These are phyloP conservation scores for Imleria badia DNA, from an alignment of 768 basidiomycete genomes.

Conservation along the genomic window DNA sequence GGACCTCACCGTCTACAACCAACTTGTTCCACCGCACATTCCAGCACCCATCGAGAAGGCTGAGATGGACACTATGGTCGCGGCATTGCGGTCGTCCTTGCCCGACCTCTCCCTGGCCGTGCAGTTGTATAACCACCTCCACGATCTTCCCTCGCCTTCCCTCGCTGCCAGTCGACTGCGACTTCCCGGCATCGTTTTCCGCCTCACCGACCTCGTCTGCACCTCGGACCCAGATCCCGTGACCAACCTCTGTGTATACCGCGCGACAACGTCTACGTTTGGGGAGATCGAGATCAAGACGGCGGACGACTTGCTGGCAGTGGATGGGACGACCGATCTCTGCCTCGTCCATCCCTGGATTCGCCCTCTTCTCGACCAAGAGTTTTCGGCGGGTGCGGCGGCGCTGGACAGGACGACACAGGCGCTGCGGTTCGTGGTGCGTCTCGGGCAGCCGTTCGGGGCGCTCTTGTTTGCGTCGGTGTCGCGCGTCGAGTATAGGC, in stretches of 20 bases:
- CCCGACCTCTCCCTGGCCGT: neutral
- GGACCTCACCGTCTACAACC: slow-evolving; percentile 2
- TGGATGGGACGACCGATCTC: neutral
- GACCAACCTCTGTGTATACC: neutral
- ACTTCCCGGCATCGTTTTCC: slow-evolving; percentile 2
- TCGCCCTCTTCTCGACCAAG: slow-evolving; percentile 1
- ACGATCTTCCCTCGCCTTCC: neutral
- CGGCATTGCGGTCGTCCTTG: neutral
- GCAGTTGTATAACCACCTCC: neutral
- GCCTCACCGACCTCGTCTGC: neutral
- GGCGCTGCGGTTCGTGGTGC: slow-evolving; percentile 1
- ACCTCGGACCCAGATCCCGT: neutral
- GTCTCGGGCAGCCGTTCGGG: slow-evolving; percentile 1
- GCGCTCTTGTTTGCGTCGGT: neutral
- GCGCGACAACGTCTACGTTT: neutral
- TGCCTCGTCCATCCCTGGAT: neutral
- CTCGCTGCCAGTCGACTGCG: neutral
- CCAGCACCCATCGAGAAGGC: neutral
- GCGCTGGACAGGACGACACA: neutral
- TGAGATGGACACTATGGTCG: neutral
- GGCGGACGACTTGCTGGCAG: neutral
- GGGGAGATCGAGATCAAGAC: slow-evolving; percentile 4
- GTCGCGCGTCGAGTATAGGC: neutral
- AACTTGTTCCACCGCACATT: neutral
- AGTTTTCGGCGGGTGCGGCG: neutral